A percentile compares a stretch with the other conserved stretches of the same genome.
Conservation (phyloP, 768 basidiomycete genomes). For the Rhodotorula kratochvilovae region DNA sequence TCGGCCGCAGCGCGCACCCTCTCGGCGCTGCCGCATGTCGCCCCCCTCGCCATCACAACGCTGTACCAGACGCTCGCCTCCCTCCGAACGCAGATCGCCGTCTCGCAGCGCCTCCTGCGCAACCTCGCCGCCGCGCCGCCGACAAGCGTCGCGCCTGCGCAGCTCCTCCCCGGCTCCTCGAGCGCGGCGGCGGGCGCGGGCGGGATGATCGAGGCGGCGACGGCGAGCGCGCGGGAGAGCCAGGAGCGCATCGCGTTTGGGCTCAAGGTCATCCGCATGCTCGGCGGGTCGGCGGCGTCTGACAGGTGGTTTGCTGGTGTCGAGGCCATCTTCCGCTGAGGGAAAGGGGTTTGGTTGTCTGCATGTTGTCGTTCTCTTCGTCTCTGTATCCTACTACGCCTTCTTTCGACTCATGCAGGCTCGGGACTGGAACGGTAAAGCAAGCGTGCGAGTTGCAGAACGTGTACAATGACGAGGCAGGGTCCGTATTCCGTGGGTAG, state of each 20-base stretch:
- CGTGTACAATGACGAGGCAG: no score
- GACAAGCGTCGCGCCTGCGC: neutral
- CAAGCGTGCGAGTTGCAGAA: no score
- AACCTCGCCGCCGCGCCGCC: neutral
- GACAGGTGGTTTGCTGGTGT: neutral
- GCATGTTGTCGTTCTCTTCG: no score
- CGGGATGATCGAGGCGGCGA: neutral
- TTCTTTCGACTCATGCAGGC: no score
- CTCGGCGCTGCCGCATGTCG: neutral
- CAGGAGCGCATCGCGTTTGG: constrained; percentile 5
- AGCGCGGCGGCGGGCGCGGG: neutral
- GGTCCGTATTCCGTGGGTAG: no score
- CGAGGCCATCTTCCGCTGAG: neutral
- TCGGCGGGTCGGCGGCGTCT: neutral
- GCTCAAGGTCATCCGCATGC: neutral
- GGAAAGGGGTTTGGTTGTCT: no score
- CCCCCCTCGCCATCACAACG: constrained; percentile 2
- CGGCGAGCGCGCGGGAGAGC: neutral
- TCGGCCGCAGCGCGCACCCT: neutral
- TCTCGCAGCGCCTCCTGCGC: constrained; percentile 5
- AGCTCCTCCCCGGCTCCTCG: neutral
- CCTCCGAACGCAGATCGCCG: neutral
- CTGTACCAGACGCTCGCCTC: constrained; percentile 8
- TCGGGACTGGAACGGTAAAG: no score
- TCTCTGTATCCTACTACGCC: no score